A percentile compares a stretch with the other conserved stretches of the same genome.
Evolutionary conservation across 257 asterid genomes (phyloP).

Genomic region (Leptodermis oblonga): DNA sequence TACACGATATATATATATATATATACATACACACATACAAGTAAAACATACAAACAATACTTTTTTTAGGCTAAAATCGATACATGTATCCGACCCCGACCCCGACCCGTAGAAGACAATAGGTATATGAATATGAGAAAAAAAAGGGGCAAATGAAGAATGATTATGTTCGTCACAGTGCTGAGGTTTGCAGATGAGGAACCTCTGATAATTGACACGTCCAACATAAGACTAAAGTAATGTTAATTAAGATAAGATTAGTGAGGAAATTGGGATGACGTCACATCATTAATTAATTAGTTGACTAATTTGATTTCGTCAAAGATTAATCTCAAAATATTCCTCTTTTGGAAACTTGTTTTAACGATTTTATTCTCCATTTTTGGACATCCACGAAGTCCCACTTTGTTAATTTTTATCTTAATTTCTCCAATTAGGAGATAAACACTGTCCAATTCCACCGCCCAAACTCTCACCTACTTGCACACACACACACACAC

Average conservation of each 20-base stretch:
- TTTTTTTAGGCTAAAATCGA: too few species aligned
- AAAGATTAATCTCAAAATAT: conserved; percentile 12
- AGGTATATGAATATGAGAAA: too few species aligned
- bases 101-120: too few species aligned
- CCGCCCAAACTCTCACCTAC: not conserved
- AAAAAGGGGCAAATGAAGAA: too few species aligned
- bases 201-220: conserved; percentile 2
- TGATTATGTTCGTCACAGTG: not conserved
- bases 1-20: too few species aligned
- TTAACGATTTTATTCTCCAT: not conserved
- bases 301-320: conserved; percentile 9
- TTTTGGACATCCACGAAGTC: conserved; percentile 4
- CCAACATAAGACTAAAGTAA: not conserved
- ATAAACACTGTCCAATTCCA: not conserved
- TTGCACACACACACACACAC: too few species aligned
- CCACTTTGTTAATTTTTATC: too few species aligned
- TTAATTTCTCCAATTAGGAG: too few species aligned
- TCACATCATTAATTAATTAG: not conserved
- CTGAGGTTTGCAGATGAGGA: not conserved
- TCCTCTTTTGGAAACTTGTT: not conserved
- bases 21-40: too few species aligned
- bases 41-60: too few species aligned
- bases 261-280: not conserved
- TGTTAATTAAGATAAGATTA: not conserved
- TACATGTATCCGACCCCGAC: too few species aligned